phyloP scores from a whole-genome alignment of 2,329 filamentous ascomycete genomes.

The Talaromyces islandicus region DNA sequence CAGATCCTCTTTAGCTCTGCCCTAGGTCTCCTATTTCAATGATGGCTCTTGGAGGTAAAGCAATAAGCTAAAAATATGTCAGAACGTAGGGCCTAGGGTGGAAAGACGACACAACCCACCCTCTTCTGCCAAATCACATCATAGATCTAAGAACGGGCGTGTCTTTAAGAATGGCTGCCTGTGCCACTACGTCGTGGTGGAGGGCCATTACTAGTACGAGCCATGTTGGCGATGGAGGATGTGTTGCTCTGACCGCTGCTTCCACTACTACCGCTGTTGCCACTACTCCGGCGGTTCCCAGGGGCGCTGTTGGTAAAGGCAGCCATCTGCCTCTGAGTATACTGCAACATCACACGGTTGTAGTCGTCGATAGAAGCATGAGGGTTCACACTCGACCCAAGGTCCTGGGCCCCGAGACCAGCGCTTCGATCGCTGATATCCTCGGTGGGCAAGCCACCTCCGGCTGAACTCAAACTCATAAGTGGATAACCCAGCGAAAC shows the following conservation, averaged over 20 bases:
- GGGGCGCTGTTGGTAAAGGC: slow-evolving; percentile 20
- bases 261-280: slow-evolving; percentile 15
- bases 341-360: slow-evolving; percentile 32
- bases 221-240: slow-evolving; percentile 17
- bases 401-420: background rate
- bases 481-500: background rate
- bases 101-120: background rate
- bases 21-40: background rate
- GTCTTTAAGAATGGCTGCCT: background rate
- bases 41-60: background rate
- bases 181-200: slow-evolving; percentile 12
- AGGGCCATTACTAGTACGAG: slow-evolving; percentile 16
- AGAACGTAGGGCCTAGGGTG: background rate
- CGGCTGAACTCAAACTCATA: slow-evolving; percentile 3
- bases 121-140: background rate
- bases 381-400: background rate
- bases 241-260: slow-evolving; percentile 25
- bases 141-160: background rate
- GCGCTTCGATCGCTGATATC: background rate
- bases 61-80: background rate
- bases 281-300: background rate
- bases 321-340: slow-evolving; percentile 32
- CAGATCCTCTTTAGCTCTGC: background rate
- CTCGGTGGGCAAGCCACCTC: slow-evolving; percentile 3
- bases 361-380: slow-evolving; percentile 29